A percentile compares a stretch with the other conserved stretches of the same genome.
Evolutionary conservation across 805 yeast genomes (phyloP).

Genomic region (Torulaspora maleeae): DNA sequence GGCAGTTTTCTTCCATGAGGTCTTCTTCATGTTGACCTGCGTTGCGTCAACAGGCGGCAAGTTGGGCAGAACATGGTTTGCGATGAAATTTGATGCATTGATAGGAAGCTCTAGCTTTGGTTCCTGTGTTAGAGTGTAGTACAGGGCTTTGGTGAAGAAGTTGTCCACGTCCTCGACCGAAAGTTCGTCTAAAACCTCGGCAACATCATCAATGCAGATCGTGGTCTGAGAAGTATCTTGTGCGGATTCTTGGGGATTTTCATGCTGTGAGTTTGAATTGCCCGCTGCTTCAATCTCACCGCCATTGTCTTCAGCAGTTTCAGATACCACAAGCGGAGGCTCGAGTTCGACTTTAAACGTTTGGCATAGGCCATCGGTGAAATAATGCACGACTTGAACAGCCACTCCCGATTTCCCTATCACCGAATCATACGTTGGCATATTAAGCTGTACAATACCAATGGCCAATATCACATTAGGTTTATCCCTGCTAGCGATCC

Average conservation of each 20-base stretch:
- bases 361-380: constrained; percentile 59
- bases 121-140: constrained; percentile 61
- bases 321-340: constrained; percentile 37
- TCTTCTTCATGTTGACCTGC: constrained; percentile 61
- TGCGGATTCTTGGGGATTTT: constrained; percentile 8
- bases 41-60: constrained; percentile 61
- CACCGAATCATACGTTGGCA: constrained; percentile 43
- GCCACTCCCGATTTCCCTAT: constrained; percentile 75
- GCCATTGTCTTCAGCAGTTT: constrained; percentile 2
- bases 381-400: constrained; percentile 61
- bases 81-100: constrained; percentile 68
- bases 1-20: constrained; percentile 85
- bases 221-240: constrained; percentile 14
- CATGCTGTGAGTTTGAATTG: constrained; percentile 8
- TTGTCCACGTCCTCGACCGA: constrained; percentile 65
- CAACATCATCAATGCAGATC: constrained; percentile 27
- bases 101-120: constrained; percentile 56
- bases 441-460: constrained; percentile 53
- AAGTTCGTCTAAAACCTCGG: constrained; percentile 41
- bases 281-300: constrained; percentile 3
- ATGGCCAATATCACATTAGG: constrained; percentile 69
- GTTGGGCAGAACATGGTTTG: constrained; percentile 62
- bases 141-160: constrained; percentile 64
- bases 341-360: constrained; percentile 44
- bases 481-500: constrained; percentile 53